Evolutionary conservation across 1,139 yeast genomes (phyloP).

Genomic region (Lodderomyces elongisporus): DNA sequence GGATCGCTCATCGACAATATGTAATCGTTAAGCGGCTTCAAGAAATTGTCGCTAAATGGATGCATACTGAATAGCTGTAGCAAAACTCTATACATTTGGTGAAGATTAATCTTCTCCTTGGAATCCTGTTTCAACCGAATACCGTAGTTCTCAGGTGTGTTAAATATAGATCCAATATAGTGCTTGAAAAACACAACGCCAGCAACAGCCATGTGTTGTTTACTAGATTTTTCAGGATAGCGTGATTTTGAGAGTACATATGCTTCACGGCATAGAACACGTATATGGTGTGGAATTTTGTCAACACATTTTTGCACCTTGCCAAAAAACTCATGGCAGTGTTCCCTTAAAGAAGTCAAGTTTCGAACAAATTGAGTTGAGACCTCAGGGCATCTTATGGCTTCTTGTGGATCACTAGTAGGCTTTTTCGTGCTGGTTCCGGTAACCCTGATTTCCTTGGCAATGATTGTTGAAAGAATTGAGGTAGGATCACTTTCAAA

Average conservation of each 20-base stretch:
- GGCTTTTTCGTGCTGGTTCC: constrained; percentile 30
- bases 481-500: constrained; percentile 78
- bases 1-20: constrained; percentile 47
- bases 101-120: constrained; percentile 45
- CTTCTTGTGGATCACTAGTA: constrained; percentile 52
- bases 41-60: constrained; percentile 65
- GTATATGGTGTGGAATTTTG: constrained; percentile 59
- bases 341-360: constrained; percentile 70
- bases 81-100: constrained; percentile 54
- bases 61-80: constrained; percentile 64
- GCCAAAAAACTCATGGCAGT: constrained; percentile 51
- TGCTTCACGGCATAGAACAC: constrained; percentile 36
- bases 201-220: constrained; percentile 57
- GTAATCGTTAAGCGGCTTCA: constrained; percentile 78
- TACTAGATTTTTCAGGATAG: constrained; percentile 50
- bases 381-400: constrained; percentile 74
- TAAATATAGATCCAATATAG: constrained; percentile 60
- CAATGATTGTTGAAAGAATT: constrained; percentile 48
- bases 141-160: constrained; percentile 67
- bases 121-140: constrained; percentile 21
- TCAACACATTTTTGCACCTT: constrained; percentile 27
- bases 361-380: constrained; percentile 66
- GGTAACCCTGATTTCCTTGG: constrained; percentile 44
- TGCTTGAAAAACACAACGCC: constrained; percentile 65
- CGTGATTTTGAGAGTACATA: constrained; percentile 31